A percentile compares a stretch with the other conserved stretches of the same genome.
These are phyloP conservation scores for Calonectria montana DNA, from an alignment of 2,329 filamentous ascomycete species.

Conservation along the genomic window DNA sequence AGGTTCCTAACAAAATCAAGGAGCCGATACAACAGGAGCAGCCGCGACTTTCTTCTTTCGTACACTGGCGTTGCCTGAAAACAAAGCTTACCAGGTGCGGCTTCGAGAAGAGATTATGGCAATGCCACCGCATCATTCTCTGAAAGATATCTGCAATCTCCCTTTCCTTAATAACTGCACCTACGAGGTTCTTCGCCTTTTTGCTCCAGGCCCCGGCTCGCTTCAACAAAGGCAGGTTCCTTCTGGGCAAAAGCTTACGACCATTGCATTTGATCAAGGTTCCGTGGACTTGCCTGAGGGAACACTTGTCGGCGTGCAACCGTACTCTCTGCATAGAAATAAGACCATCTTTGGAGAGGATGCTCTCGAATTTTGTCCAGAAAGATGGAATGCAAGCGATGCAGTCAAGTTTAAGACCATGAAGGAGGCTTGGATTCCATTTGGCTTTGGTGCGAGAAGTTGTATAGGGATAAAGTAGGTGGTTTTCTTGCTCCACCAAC, in stretches of 20 bases:
- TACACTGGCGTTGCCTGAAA: not conserved
- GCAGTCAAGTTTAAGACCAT: not conserved
- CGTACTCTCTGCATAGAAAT: not conserved
- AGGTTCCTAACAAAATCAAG: not conserved
- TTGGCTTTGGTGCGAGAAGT: not conserved
- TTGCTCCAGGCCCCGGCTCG: not conserved
- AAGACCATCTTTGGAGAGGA: not conserved
- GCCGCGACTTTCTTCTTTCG: not conserved
- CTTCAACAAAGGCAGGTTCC: not conserved
- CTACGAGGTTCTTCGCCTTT: not conserved
- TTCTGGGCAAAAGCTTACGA: not conserved
- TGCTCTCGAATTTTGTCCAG: not conserved
- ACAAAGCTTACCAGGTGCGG: not conserved
- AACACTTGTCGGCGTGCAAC: not conserved
- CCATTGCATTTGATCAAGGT: not conserved
- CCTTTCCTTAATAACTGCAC: not conserved
- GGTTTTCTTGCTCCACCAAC: not conserved
- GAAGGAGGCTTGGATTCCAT: conserved; percentile 4
- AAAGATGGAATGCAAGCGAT: not conserved
- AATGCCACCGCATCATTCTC: not conserved
- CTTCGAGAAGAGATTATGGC: not conserved
- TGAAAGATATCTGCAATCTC: not conserved
- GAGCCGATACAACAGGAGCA: not conserved
- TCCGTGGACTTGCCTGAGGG: not conserved
- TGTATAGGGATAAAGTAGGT: not conserved